Evolutionary conservation across 768 basidiomycete genomes (phyloP).

Genomic region (Russula ochroleuca): DNA sequence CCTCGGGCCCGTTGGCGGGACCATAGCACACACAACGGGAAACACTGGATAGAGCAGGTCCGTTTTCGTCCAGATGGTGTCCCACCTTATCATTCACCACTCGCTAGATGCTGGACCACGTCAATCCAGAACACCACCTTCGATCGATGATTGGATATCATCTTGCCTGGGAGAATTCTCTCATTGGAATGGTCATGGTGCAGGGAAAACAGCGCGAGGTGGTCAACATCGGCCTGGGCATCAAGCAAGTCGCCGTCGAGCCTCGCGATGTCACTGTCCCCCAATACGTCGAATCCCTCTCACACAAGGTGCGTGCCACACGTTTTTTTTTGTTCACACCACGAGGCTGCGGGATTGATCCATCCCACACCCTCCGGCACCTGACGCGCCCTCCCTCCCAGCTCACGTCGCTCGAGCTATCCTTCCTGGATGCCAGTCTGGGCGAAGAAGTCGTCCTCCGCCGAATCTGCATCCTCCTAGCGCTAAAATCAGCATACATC

Average conservation of each 20-base stretch:
- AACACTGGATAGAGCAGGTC: slow-evolving; percentile 82
- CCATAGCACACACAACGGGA: slow-evolving; percentile 53
- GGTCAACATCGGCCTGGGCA: slow-evolving; percentile 76
- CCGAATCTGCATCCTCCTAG: slow-evolving; percentile 70
- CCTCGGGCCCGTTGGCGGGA: slow-evolving; percentile 73
- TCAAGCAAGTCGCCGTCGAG: slow-evolving; percentile 62
- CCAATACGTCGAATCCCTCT: slow-evolving; percentile 65
- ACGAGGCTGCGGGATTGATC: not conserved
- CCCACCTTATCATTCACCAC: too few relatives aligned
- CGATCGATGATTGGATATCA: slow-evolving; percentile 80
- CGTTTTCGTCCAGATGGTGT: slow-evolving; percentile 16
- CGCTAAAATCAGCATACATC: slow-evolving; percentile 78
- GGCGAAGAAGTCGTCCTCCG: slow-evolving; percentile 65
- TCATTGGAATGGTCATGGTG: slow-evolving; percentile 83
- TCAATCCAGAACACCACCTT: slow-evolving; percentile 45
- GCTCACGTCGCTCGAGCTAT: slow-evolving; percentile 50
- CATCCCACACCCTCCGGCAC: not conserved
- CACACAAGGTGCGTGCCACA: slow-evolving; percentile 59
- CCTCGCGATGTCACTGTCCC: slow-evolving; percentile 54
- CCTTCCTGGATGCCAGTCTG: slow-evolving; percentile 47
- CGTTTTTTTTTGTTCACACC: not conserved
- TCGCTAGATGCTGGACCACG: slow-evolving; percentile 49
- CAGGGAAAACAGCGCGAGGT: slow-evolving; percentile 73
- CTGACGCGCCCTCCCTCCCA: slow-evolving; percentile 27
- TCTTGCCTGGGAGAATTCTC: slow-evolving; percentile 58